Percentiles rank a stretch among this genome's conserved stretches.
Conservation (phyloP, 1,284 basidiomycete species). For the Puccinia horiana region DNA sequence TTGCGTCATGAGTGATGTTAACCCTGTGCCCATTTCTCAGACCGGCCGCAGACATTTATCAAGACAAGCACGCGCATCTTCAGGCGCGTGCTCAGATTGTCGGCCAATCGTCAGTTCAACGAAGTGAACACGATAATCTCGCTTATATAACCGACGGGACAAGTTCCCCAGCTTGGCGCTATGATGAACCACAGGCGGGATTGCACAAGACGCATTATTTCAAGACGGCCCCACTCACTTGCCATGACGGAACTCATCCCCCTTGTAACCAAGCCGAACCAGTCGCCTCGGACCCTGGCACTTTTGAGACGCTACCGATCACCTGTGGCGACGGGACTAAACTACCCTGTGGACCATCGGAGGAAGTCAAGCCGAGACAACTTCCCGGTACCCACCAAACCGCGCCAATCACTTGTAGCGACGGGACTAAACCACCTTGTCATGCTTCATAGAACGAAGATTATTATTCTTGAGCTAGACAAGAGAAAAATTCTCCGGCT, state of each 20-base stretch:
- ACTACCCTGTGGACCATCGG: background rate
- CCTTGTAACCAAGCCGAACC: background rate
- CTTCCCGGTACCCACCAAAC: conserved; percentile 28
- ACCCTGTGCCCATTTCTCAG: background rate
- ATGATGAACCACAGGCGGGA: background rate
- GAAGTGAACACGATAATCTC: background rate
- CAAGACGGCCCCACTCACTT: background rate
- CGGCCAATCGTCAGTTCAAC: conserved; percentile 15
- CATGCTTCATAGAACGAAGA: too few species aligned
- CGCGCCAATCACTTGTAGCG: conserved; percentile 15
- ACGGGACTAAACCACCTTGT: background rate
- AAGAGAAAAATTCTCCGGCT: too few species aligned
- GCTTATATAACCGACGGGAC: background rate
- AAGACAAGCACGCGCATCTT: background rate
- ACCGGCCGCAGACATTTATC: background rate
- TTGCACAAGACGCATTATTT: background rate
- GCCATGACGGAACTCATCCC: background rate
- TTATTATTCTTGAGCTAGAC: too few species aligned
- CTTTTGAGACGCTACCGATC: conserved; percentile 11
- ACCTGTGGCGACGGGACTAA: conserved; percentile 25
- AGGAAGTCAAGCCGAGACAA: background rate
- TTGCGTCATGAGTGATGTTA: background rate
- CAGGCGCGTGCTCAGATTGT: conserved; percentile 9
- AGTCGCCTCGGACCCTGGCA: background rate
- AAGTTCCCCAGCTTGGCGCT: background rate